A percentile compares a stretch with the other conserved stretches of the same genome.
These are phyloP conservation scores for Yamadazyma philogaea DNA, from an alignment of 805 yeast species.

Conservation along the genomic window DNA sequence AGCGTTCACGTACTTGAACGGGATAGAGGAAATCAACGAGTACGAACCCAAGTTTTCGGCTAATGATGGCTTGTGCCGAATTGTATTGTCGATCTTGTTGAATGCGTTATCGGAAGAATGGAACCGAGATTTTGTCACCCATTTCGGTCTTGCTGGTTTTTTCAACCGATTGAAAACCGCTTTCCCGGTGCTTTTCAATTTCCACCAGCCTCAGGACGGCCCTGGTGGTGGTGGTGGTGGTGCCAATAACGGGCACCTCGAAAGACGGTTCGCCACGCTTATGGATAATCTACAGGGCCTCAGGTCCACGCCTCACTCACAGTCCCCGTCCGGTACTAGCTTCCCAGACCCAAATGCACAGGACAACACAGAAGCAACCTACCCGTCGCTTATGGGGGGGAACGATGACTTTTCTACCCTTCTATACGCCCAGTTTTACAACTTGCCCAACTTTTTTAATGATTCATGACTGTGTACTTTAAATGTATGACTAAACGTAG, in stretches of 20 bases:
- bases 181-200: constrained; percentile 20
- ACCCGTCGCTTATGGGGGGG: too few species aligned
- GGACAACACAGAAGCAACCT: too few species aligned
- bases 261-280: constrained; percentile 1
- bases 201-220: too few species aligned
- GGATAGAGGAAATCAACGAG: background rate
- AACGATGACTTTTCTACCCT: constrained; percentile 1
- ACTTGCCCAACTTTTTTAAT: constrained; percentile 6
- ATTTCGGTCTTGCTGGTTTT: constrained; percentile 19
- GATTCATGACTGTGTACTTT: background rate
- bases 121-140: constrained; percentile 14
- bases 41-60: constrained; percentile 14
- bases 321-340: too few species aligned
- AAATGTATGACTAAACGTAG: constrained; percentile 1
- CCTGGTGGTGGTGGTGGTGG: too few species aligned
- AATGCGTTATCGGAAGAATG: constrained; percentile 16
- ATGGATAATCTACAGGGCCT: background rate
- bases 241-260: too few species aligned
- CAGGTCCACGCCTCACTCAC: too few species aligned
- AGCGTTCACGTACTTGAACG: background rate
- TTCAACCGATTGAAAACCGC: constrained; percentile 16
- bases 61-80: constrained; percentile 20
- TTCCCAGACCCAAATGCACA: too few species aligned
- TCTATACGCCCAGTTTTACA: constrained; percentile 1
- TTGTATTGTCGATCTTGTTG: constrained; percentile 23